Base-by-base conservation (phyloP, 2,329 filamentous ascomycete genomes). In the Stylonectria norvegica region DNA sequence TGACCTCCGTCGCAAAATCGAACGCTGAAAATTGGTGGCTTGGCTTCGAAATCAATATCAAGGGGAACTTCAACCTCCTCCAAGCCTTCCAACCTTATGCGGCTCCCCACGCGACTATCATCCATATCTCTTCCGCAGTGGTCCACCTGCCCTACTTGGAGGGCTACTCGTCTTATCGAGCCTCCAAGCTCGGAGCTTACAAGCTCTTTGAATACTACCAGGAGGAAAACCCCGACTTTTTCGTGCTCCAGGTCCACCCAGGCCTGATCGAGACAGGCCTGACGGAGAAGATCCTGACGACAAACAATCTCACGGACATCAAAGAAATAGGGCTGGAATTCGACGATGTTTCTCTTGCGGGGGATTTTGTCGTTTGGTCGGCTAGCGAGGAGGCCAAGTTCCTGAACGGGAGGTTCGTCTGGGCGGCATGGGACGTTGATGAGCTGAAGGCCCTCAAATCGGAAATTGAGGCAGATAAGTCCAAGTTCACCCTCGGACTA, bases 341-440 rank as follows among this genome's bases (percentile, higher is more conserved):
- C 1, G 51, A 55, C 17, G 50, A 57, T 20, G 19, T 61, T 4
- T 49, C 56, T 25, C 63, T 73, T 8, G 57, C 67, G 2, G 67
- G 57, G 0, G 55, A 65, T 40, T 75, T 74, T 48, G 43, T 56
- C 3, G 61, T 73, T 5, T 75, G 71, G 71, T 53, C 68, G 18
- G 61, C 66, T 0, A 67, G 63, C 18, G 48, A 63, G 1, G 70
- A 76, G 45, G 71, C 73, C 0, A 51, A 46, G 5, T 75, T 76
- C 45, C 49, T 77, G 18, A 69, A 65, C 28, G 61, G 66, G 3
- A 70, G 67, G 33, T 68, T 69, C 16, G 50, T 75, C 1, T 76
- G 70, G 67, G 62, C 66, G 9, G 70, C 70, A 16, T 77, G 72
- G 73, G 74, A 77, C 51, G 64, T 75, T 0, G 63, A 71, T 27